Percentiles rank a stretch among this genome's conserved stretches.
phyloP scores from a whole-genome alignment of 1,139 yeast species.

The Meyerozyma elateridarum region DNA sequence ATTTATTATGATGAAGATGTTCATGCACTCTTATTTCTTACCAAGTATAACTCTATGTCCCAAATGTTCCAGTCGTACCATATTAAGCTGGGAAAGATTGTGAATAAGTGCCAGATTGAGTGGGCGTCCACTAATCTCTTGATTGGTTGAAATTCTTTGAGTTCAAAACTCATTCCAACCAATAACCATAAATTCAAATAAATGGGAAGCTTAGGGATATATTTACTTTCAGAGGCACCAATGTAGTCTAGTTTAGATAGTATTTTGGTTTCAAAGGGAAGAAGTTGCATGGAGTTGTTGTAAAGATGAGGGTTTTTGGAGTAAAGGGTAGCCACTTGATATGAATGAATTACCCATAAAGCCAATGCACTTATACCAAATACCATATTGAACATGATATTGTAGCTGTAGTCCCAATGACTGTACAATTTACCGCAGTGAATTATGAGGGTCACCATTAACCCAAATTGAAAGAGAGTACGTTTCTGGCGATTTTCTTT shows the following conservation, averaged over 20 bases:
- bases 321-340: conserved; percentile 17
- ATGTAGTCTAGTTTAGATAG: conserved; percentile 28
- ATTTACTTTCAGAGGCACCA: conserved; percentile 20
- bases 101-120: conserved; percentile 41
- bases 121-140: conserved; percentile 37
- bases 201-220: conserved; percentile 36
- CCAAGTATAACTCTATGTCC: conserved; percentile 35
- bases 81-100: conserved; percentile 38
- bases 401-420: conserved; percentile 41
- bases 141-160: conserved; percentile 35
- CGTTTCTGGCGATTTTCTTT: conserved; percentile 6
- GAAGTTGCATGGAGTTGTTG: conserved; percentile 34
- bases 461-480: conserved; percentile 13
- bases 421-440: conserved; percentile 27
- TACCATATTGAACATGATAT: conserved; percentile 29
- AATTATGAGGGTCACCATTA: conserved; percentile 17
- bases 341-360: conserved; percentile 35
- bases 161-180: conserved; percentile 33
- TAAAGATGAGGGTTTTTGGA: conserved; percentile 20
- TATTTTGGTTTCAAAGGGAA: conserved; percentile 39
- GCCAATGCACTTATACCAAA: conserved; percentile 29
- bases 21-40: background rate
- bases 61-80: conserved; percentile 51
- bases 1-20: too few species aligned
- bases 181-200: conserved; percentile 31